phyloP scores from a whole-genome alignment of 2,329 filamentous ascomycete species.

The Xylaria sp. region DNA sequence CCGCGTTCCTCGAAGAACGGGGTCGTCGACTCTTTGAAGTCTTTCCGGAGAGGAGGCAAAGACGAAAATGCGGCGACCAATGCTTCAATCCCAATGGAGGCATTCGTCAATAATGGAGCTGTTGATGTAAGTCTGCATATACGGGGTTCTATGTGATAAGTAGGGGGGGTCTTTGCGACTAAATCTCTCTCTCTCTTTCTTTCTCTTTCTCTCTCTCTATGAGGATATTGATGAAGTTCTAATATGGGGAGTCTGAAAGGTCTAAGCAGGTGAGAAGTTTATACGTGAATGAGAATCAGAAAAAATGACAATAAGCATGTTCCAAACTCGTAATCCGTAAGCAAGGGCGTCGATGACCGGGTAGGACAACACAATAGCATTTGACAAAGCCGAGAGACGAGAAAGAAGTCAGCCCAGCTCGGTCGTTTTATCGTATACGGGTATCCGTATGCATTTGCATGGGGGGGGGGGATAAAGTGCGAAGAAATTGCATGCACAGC shows the following conservation, averaged over 20 bases:
- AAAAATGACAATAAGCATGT: neutral
- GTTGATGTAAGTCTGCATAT: neutral
- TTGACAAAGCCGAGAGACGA: conserved; percentile 2
- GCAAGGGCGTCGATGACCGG: neutral
- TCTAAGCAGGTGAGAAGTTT: neutral
- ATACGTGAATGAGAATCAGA: neutral
- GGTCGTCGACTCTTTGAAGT: neutral
- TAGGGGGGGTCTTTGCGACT: neutral
- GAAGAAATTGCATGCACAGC: neutral
- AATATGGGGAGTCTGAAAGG: neutral
- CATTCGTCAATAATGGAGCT: neutral
- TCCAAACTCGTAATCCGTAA: neutral
- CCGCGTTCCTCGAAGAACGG: conserved; percentile 6
- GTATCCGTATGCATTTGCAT: neutral
- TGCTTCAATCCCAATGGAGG: neutral
- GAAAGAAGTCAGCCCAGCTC: conserved; percentile 12
- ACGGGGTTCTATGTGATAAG: neutral
- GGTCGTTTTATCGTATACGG: conserved; percentile 3
- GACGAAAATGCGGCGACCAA: neutral
- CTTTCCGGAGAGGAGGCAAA: neutral
- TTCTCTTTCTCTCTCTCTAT: neutral
- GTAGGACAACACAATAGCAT: neutral
- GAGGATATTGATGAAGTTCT: neutral
- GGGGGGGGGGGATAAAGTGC: neutral
- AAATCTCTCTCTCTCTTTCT: neutral